Percentiles rank a stretch among this genome's conserved stretches.
Conservation (phyloP, 495 filamentous ascomycete species). For the Hyaloscypha hepaticicola region DNA sequence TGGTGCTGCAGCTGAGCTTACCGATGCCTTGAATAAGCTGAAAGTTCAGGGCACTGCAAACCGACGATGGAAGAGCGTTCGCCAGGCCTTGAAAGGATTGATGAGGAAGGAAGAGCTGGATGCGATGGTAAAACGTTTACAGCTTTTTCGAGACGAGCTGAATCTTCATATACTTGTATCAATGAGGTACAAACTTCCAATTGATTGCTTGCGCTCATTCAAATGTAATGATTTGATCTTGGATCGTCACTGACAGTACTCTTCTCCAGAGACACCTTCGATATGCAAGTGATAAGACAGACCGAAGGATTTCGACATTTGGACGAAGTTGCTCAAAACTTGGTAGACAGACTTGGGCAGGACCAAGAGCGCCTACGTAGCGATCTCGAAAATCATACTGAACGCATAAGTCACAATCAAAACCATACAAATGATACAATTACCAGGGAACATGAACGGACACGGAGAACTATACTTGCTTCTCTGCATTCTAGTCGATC, state of each 20-base stretch:
- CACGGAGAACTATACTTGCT: not conserved
- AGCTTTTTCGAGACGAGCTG: not conserved
- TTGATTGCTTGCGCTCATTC: not conserved
- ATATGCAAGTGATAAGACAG: not conserved
- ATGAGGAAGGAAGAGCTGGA: not conserved
- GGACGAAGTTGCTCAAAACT: not conserved
- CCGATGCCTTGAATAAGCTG: not conserved
- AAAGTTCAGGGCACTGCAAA: not conserved
- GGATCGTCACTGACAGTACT: not conserved
- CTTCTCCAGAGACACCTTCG: not conserved
- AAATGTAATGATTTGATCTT: not conserved
- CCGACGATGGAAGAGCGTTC: slow-evolving; percentile 3
- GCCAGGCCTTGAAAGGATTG: not conserved
- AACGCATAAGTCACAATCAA: not conserved
- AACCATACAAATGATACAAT: not conserved
- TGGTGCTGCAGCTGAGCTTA: not conserved
- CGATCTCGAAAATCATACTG: not conserved
- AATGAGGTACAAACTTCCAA: not conserved
- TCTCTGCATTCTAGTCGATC: not conserved
- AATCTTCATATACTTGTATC: slow-evolving; percentile 1
- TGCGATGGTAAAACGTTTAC: not conserved
- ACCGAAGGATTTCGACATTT: not conserved
- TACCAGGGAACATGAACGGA: not conserved
- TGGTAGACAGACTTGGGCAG: not conserved
- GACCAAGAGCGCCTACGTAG: not conserved